Evolutionary conservation across 768 basidiomycete genomes (phyloP).

Genomic region (Agrocybe chaxingu): DNA sequence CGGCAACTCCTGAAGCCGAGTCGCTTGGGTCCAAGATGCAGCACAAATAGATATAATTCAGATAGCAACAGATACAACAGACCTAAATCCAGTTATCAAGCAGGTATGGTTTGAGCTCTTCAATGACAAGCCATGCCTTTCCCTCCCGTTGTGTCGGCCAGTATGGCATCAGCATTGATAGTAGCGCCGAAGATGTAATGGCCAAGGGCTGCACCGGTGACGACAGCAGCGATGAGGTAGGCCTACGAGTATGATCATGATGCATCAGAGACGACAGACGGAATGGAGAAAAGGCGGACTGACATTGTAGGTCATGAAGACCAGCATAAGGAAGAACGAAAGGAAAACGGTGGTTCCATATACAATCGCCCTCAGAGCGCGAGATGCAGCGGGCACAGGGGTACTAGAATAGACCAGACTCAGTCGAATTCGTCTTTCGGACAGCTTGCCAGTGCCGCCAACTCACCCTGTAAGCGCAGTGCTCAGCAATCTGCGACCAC

Average conservation of each 20-base stretch:
- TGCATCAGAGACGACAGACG: neutral
- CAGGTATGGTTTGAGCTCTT: conserved; percentile 8
- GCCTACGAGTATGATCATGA: conserved; percentile 45
- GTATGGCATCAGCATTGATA: conserved; percentile 60
- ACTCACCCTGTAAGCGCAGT: conserved; percentile 40
- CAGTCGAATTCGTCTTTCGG: neutral
- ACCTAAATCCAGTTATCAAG: neutral
- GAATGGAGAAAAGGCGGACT: neutral
- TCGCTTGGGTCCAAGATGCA: too few relatives aligned
- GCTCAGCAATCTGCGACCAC: conserved; percentile 40
- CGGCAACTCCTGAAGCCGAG: neutral
- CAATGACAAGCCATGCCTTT: conserved; percentile 85
- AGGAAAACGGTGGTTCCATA: conserved; percentile 78
- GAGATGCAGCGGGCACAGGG: conserved; percentile 45
- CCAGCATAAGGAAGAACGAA: conserved; percentile 90
- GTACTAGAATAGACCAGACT: conserved; percentile 29
- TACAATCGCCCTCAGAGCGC: conserved; percentile 58
- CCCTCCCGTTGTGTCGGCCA: conserved; percentile 36
- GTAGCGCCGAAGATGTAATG: conserved; percentile 73
- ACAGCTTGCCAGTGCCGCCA: neutral
- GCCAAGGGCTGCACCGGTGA: conserved; percentile 78
- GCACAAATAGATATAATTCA: neutral
- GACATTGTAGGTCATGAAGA: conserved; percentile 97
- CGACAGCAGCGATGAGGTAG: conserved; percentile 80
- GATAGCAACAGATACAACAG: conserved; percentile 6